These are phyloP conservation scores for Fimicolochytrium jonesii DNA, from an alignment of 192 early-diverging fungal species.

Conservation along the genomic window DNA sequence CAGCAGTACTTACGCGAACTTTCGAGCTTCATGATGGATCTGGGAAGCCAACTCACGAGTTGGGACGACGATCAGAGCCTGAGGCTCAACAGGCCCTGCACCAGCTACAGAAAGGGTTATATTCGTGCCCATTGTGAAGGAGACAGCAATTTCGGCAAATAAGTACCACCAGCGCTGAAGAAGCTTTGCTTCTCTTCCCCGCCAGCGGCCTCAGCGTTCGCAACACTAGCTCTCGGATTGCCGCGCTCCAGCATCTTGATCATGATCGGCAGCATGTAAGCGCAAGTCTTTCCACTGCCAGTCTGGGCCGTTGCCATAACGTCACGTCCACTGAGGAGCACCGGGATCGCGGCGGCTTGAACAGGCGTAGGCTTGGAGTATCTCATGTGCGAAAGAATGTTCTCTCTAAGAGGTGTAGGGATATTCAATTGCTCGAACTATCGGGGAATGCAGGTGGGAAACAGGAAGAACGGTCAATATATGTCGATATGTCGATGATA, in stretches of 20 bases:
- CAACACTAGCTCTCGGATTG: too few species aligned
- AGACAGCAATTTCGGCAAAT: too few species aligned
- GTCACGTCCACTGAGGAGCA: constrained; percentile 47
- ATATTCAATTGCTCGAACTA: too few species aligned
- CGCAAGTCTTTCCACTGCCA: constrained; percentile 87
- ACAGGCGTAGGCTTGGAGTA: constrained; percentile 87
- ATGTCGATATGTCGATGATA: not conserved
- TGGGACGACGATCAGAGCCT: constrained; percentile 86
- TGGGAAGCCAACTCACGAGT: constrained; percentile 91
- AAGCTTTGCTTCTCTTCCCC: constrained; percentile 1
- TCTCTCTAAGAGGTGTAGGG: too few species aligned
- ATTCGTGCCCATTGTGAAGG: too few species aligned
- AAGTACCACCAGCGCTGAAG: too few species aligned
- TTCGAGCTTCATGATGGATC: constrained; percentile 83
- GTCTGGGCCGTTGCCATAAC: constrained; percentile 90
- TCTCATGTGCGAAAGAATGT: constrained; percentile 67
- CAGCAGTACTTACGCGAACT: constrained; percentile 69
- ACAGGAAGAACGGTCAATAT: too few species aligned
- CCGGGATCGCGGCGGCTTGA: constrained; percentile 48
- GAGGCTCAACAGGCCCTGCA: too few species aligned
- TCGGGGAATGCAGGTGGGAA: too few species aligned
- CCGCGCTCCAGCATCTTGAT: constrained; percentile 18
- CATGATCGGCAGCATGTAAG: constrained; percentile 60
- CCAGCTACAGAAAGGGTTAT: too few species aligned
- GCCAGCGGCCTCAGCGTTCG: too few species aligned